A percentile compares a stretch with the other conserved stretches of the same genome.
Conservation (phyloP, 2,329 filamentous ascomycete genomes). For the Orbilia quercus region DNA sequence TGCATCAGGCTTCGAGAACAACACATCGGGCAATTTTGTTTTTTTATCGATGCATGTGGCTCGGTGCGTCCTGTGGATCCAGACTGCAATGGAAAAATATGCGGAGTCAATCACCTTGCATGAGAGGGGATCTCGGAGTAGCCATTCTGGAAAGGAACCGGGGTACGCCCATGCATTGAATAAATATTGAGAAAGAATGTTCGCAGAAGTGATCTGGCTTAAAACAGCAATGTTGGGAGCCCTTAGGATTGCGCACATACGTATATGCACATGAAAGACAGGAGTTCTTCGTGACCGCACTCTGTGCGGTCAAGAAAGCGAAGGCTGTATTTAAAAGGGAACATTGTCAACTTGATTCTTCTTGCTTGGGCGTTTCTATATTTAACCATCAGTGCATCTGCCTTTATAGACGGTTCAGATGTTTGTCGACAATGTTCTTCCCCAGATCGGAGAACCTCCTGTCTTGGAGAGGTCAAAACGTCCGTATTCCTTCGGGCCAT, state of each 20-base stretch:
- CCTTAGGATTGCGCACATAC: constrained; percentile 14
- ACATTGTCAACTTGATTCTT: constrained; percentile 3
- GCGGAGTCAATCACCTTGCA: constrained; percentile 56
- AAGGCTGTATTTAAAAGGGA: constrained; percentile 30
- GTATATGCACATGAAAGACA: constrained; percentile 25
- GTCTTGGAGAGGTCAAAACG: constrained; percentile 55
- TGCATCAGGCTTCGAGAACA: constrained; percentile 54
- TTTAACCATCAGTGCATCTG: constrained; percentile 38
- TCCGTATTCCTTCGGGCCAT: constrained; percentile 54
- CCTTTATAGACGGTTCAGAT: constrained; percentile 22
- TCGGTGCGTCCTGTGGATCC: constrained; percentile 42
- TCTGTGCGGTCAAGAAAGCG: constrained; percentile 1
- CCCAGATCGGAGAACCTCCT: constrained; percentile 31
- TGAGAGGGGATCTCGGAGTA: constrained; percentile 31
- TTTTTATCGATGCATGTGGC: constrained; percentile 44
- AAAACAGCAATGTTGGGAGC: constrained; percentile 31
- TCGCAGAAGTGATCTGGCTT: constrained; percentile 24
- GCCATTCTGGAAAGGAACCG: constrained; percentile 21
- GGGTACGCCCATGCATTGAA: constrained; percentile 36
- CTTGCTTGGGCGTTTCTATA: constrained; percentile 32
- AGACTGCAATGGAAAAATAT: constrained; percentile 37
- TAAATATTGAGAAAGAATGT: constrained; percentile 20
- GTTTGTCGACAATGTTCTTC: constrained; percentile 33
- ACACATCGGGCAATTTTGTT: constrained; percentile 54
- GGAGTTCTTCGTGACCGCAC: no score